A percentile compares a stretch with the other conserved stretches of the same genome.
Evolutionary conservation across 352 stramenopile species (phyloP).

Genomic region (Phytophthora litchii): DNA sequence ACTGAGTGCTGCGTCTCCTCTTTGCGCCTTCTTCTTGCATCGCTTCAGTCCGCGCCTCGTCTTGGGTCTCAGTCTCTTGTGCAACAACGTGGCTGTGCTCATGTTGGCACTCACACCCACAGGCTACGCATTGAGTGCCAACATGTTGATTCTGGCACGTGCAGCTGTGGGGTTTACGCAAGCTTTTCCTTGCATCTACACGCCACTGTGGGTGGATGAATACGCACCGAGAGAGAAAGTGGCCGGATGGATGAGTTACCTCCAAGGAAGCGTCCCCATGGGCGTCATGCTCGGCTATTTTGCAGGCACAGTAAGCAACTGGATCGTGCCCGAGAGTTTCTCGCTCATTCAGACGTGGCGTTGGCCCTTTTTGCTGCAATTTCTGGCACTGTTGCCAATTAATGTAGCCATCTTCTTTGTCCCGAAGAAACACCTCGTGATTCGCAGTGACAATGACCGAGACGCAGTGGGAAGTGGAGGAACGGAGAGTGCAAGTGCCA

Average conservation of each 20-base stretch:
- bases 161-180: constrained; percentile 84
- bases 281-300: constrained; percentile 90
- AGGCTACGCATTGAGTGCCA: constrained; percentile 66
- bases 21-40: constrained; percentile 79
- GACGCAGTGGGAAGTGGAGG: constrained; percentile 33
- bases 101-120: constrained; percentile 78
- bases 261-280: constrained; percentile 84
- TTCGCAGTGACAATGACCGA: constrained; percentile 59
- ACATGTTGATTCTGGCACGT: constrained; percentile 74
- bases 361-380: constrained; percentile 88
- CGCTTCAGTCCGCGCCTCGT: constrained; percentile 70
- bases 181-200: constrained; percentile 85
- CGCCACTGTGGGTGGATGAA: constrained; percentile 85
- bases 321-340: constrained; percentile 74
- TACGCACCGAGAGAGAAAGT: constrained; percentile 80
- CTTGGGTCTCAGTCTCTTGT: constrained; percentile 69
- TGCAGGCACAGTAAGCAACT: constrained; percentile 80
- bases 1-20: constrained; percentile 72
- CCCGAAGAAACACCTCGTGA: constrained; percentile 75
- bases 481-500: constrained; percentile 49
- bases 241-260: constrained; percentile 84
- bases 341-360: constrained; percentile 76
- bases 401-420: constrained; percentile 85
- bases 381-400: constrained; percentile 72
- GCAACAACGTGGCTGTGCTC: constrained; percentile 78